Conservation (phyloP, 306 rosid genomes). For the Cicer bijugum region DNA sequence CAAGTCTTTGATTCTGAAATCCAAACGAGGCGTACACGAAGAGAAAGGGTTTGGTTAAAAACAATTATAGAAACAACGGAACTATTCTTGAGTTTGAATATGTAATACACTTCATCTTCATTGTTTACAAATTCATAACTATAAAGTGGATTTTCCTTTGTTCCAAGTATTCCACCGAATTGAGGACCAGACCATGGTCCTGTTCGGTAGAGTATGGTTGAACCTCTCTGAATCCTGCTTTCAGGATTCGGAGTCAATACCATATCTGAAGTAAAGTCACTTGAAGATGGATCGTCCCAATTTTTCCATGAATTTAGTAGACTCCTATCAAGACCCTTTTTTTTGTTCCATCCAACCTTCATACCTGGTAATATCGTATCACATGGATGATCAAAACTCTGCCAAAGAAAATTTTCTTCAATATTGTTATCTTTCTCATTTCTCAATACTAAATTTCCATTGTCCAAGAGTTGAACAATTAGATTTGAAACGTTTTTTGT, state of each 20-base stretch:
- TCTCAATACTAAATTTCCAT: constrained; percentile 56
- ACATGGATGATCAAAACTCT: constrained; percentile 64
- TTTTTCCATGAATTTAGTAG: constrained; percentile 54
- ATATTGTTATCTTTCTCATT: constrained; percentile 42
- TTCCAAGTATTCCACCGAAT: constrained; percentile 30
- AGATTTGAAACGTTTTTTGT: neutral
- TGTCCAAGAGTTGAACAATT: constrained; percentile 43
- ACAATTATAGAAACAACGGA: constrained; percentile 26
- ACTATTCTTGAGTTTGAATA: constrained; percentile 3
- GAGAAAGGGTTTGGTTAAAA: constrained; percentile 30
- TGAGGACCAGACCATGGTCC: constrained; percentile 56
- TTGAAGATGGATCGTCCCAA: constrained; percentile 57
- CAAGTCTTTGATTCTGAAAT: neutral
- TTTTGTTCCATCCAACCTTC: constrained; percentile 54
- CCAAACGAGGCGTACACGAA: constrained; percentile 16
- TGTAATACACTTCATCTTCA: constrained; percentile 17
- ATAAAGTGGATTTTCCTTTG: neutral
- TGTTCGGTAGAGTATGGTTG: constrained; percentile 19
- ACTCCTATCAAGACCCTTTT: constrained; percentile 41
- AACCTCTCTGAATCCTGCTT: constrained; percentile 41
- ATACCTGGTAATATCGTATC: constrained; percentile 55
- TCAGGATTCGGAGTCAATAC: constrained; percentile 47
- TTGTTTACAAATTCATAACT: neutral
- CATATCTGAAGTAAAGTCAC: constrained; percentile 40
- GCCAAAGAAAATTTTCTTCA: constrained; percentile 50